Conservation (phyloP, 129 eudicot genomes). For the Saposhnikovia divaricata region DNA sequence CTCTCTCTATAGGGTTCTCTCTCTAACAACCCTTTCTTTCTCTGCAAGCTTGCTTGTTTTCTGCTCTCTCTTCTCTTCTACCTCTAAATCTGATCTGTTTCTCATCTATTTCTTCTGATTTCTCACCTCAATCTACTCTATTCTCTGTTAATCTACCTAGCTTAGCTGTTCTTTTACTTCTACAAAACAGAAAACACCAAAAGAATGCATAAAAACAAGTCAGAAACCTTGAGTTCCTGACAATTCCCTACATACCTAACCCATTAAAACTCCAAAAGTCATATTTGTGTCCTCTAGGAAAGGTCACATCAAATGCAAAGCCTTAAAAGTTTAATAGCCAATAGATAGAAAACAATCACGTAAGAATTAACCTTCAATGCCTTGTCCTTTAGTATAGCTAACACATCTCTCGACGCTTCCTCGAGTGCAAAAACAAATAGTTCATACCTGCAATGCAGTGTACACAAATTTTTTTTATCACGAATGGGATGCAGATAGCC, state of each 20-base stretch:
- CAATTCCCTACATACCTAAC: neutral
- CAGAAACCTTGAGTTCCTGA: too few species aligned
- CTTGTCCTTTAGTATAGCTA: constrained; percentile 75
- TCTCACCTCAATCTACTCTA: too few species aligned
- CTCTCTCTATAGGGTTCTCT: too few species aligned
- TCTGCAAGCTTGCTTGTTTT: too few species aligned
- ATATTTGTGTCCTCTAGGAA: neutral
- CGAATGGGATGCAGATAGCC: neutral
- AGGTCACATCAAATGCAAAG: neutral
- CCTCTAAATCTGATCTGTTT: too few species aligned
- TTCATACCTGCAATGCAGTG: constrained; percentile 55
- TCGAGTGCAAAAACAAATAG: constrained; percentile 74
- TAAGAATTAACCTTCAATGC: constrained; percentile 62
- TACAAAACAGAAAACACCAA: too few species aligned
- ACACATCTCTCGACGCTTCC: constrained; percentile 84
- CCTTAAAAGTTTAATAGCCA: neutral
- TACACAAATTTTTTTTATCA: neutral
- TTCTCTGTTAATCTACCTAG: too few species aligned
- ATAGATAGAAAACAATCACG: constrained; percentile 10
- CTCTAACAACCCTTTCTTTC: too few species aligned
- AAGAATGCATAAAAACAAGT: too few species aligned
- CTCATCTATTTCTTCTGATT: too few species aligned
- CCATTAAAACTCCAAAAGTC: neutral
- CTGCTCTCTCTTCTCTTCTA: too few species aligned
- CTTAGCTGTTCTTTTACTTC: too few species aligned